Evolutionary conservation across 1,284 basidiomycete species (phyloP).

Genomic region (Volvariella volvacea): DNA sequence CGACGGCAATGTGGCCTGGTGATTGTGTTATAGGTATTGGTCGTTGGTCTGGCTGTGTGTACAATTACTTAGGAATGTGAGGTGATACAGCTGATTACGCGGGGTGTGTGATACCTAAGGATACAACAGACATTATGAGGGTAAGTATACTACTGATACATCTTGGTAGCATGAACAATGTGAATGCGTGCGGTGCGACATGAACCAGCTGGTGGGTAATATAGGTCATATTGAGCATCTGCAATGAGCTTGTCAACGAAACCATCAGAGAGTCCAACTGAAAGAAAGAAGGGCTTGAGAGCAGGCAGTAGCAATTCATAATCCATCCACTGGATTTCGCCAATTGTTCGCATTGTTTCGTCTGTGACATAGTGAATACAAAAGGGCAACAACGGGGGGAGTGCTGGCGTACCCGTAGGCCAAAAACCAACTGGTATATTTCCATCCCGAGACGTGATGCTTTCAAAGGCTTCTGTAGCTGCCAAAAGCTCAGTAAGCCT

Average conservation of each 20-base stretch:
- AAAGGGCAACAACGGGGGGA: too few relatives aligned
- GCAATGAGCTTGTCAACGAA: slow-evolving; percentile 47
- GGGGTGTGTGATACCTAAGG: slow-evolving; percentile 9
- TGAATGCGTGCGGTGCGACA: slow-evolving; percentile 43
- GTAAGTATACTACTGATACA: slow-evolving; percentile 9
- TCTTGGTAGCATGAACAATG: slow-evolving; percentile 51
- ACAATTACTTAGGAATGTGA: slow-evolving; percentile 51
- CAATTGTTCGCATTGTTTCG: slow-evolving; percentile 42
- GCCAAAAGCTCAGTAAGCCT: slow-evolving; percentile 40
- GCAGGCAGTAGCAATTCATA: slow-evolving; percentile 59
- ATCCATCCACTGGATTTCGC: slow-evolving; percentile 65
- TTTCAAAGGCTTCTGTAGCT: slow-evolving; percentile 41
- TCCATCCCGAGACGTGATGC: slow-evolving; percentile 41
- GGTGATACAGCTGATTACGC: slow-evolving; percentile 29
- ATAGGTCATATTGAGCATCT: slow-evolving; percentile 59
- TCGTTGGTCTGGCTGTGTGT: slow-evolving; percentile 48
- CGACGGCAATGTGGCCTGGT: neutral
- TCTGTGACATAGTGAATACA: slow-evolving; percentile 31
- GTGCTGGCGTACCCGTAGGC: slow-evolving; percentile 37
- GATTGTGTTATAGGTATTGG: slow-evolving; percentile 32
- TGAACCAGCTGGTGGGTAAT: slow-evolving; percentile 41
- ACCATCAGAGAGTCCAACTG: slow-evolving; percentile 41
- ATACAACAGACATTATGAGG: slow-evolving; percentile 7
- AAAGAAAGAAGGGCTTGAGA: slow-evolving; percentile 50
- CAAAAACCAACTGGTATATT: slow-evolving; percentile 55